phyloP scores from a whole-genome alignment of 768 basidiomycete genomes.

The Lactifluus piperatus region DNA sequence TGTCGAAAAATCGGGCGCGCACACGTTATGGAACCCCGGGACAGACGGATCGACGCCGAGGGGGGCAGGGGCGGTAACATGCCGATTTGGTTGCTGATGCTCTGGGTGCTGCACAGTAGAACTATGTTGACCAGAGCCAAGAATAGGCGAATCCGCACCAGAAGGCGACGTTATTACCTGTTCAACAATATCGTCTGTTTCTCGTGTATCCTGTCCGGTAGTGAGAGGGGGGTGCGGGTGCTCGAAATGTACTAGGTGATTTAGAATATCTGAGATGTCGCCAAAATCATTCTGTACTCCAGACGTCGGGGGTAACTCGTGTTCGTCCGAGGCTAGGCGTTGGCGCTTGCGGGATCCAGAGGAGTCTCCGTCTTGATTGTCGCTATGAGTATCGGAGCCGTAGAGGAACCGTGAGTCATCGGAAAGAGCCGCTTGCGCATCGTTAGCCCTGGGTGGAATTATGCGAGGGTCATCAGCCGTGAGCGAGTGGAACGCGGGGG shows the following conservation, averaged over 20 bases:
- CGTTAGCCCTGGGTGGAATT: conserved; percentile 7
- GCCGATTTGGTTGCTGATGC: conserved; percentile 11
- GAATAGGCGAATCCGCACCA: conserved; percentile 6
- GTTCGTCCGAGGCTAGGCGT: conserved; percentile 23
- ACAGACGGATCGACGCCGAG: not conserved
- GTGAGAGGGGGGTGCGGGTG: conserved; percentile 33
- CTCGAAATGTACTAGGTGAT: conserved; percentile 66
- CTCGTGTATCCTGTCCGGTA: not conserved
- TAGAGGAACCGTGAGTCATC: conserved; percentile 27
- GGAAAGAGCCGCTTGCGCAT: conserved; percentile 16
- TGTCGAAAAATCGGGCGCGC: not conserved
- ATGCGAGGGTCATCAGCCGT: conserved; percentile 41
- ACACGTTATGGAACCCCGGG: conserved; percentile 1
- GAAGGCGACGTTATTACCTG: conserved; percentile 8
- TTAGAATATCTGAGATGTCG: conserved; percentile 73
- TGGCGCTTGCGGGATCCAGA: conserved; percentile 18
- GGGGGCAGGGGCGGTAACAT: not conserved
- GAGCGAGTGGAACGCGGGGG: conserved; percentile 73
- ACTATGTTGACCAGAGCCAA: not conserved
- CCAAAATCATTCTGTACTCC: conserved; percentile 60
- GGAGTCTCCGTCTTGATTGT: conserved; percentile 24
- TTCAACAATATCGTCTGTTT: conserved; percentile 12
- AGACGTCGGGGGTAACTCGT: conserved; percentile 28
- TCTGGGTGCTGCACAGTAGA: not conserved
- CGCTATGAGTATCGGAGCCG: conserved; percentile 31